These are phyloP conservation scores for Diplodia sapinea DNA, from an alignment of 2,329 filamentous ascomycete genomes.

Conservation along the genomic window DNA sequence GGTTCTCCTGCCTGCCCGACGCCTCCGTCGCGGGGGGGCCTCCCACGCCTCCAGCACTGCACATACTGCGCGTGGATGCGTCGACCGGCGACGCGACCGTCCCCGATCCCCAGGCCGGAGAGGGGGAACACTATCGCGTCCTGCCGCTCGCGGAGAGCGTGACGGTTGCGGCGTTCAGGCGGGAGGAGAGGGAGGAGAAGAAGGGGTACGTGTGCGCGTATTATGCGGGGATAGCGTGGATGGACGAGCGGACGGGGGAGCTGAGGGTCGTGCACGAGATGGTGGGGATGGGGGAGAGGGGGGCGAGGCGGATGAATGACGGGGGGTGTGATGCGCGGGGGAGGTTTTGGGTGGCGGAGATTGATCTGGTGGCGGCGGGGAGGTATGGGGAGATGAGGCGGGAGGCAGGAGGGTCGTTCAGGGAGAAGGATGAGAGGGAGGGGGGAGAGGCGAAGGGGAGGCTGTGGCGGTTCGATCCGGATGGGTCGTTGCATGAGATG, in stretches of 20 bases:
- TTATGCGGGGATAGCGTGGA: background rate
- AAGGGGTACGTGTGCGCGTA: background rate
- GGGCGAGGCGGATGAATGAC: background rate
- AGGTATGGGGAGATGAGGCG: background rate
- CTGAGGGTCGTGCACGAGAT: background rate
- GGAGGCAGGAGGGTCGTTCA: background rate
- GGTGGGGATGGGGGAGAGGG: background rate
- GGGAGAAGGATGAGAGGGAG: background rate
- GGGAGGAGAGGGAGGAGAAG: too few species aligned
- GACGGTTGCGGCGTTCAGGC: background rate
- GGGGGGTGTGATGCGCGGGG: background rate
- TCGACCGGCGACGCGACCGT: background rate
- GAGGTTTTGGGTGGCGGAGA: conserved; percentile 2
- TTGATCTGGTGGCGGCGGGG: background rate
- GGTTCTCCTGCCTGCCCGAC: background rate
- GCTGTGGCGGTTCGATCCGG: conserved; percentile 12
- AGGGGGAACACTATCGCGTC: background rate
- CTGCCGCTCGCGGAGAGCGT: background rate
- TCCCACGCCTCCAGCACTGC: background rate
- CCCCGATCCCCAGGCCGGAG: too few species aligned
- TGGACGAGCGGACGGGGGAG: background rate
- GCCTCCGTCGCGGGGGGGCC: background rate
- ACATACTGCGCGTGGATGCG: background rate
- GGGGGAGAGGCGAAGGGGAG: background rate
- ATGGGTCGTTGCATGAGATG: background rate